Evolutionary conservation across 495 filamentous ascomycete species (phyloP), one percentile per base, ranked within the genome.

Genomic region (Parathielavia hyrcaniae): DNA sequence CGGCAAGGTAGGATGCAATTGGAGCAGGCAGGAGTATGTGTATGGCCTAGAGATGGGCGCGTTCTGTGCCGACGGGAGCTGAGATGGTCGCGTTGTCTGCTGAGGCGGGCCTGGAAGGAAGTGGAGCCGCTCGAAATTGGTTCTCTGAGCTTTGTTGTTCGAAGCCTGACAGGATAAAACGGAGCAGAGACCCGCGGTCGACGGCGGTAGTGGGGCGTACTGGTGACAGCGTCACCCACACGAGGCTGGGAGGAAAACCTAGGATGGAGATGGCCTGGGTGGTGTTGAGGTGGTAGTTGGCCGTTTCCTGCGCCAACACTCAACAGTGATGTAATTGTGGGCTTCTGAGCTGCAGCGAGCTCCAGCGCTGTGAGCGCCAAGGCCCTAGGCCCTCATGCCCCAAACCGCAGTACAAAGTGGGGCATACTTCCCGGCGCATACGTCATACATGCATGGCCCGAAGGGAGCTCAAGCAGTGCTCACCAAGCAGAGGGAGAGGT

Each of bases 1-100:
- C 43, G 50, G 54, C 41, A 39, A 38, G 38, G 30, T 55, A 61
- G 50, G 60, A 46, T 26, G 35, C 12, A 16, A 19, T n/a, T 17
- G 7, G 17, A 43, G 35, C 12, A 57, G 19, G 47, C 39, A 9
- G 30, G n/a, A 35, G 55, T 26, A 17, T 26, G 49, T 20, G 48
- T 48, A 17, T 34, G 43, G 41, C 19, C 40, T 19, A 16, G 41
- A 44, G 12, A 11, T 44, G 26, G 16, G n/a, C 30, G 46, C 23
- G 46, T 49, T 19, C 41, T 44, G 41, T 20, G 26, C 41, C 17
- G 40, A 43, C n/a, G 40, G n/a, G 14, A n/a, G 14, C n/a, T 7
- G 40, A 40, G 38, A n/a, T n/a, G n/a, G n/a, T n/a, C n/a, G n/a
- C n/a, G n/a, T n/a, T n/a, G n/a, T n/a, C n/a, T n/a, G n/a, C n/a